phyloP scores from a whole-genome alignment of 1,284 basidiomycete species.

The Pyrrhoderma lamaoense region DNA sequence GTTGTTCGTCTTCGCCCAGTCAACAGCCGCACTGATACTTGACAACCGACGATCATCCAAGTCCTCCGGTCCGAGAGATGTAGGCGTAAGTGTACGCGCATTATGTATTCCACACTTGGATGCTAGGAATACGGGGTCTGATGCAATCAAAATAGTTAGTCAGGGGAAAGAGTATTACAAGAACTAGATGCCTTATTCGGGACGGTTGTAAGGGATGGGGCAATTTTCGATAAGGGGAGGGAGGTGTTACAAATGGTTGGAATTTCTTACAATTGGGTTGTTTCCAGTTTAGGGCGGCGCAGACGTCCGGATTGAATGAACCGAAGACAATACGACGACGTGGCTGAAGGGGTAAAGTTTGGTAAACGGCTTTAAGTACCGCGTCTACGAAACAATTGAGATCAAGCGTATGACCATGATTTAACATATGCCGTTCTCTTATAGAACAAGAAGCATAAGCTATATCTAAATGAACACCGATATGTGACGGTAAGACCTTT shows the following conservation, averaged over 20 bases:
- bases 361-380: constrained; percentile 76
- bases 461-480: constrained; percentile 78
- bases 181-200: neutral
- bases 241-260: constrained; percentile 14
- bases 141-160: constrained; percentile 1
- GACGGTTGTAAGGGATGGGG: neutral
- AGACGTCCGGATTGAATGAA: constrained; percentile 83
- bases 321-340: constrained; percentile 79
- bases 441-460: constrained; percentile 53
- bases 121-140: constrained; percentile 91
- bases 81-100: constrained; percentile 32
- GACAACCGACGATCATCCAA: constrained; percentile 47
- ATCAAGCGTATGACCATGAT: constrained; percentile 43
- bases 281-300: constrained; percentile 94
- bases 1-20: constrained; percentile 93
- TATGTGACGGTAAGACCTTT: constrained; percentile 62
- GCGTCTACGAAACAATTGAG: constrained; percentile 79
- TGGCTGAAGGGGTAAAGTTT: constrained; percentile 46
- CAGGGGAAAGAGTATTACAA: neutral
- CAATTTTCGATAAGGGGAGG: neutral
- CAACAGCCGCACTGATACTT: constrained; percentile 86
- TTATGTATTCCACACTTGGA: constrained; percentile 73
- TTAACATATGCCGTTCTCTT: constrained; percentile 37
- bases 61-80: constrained; percentile 39
- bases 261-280: constrained; percentile 85